Conservation (phyloP, 2,329 filamentous ascomycete species). For the Sporothrix sp. region DNA sequence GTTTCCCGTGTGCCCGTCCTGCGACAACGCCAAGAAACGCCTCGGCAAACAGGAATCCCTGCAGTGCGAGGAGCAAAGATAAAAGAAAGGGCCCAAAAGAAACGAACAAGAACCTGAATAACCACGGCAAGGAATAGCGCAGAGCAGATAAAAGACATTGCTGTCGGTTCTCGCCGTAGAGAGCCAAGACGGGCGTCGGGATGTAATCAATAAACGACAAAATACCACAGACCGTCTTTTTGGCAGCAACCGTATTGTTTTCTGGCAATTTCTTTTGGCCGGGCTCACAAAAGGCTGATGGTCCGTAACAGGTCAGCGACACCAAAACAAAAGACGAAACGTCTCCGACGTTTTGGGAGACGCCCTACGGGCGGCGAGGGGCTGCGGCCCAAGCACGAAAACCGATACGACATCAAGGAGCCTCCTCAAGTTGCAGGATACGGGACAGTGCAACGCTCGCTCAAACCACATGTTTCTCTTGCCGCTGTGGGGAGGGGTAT, state of each 20-base stretch:
- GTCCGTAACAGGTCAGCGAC: neutral
- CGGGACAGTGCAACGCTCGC: slow-evolving; percentile 8
- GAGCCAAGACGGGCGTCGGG: too few relatives aligned
- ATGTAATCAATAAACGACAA: too few relatives aligned
- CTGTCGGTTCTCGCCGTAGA: too few relatives aligned
- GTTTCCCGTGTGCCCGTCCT: slow-evolving; percentile 1
- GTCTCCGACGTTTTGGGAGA: slow-evolving; percentile 10
- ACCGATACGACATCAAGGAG: too few relatives aligned
- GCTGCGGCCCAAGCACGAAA: too few relatives aligned
- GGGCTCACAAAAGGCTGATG: slow-evolving; percentile 4
- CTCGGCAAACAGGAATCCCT: neutral
- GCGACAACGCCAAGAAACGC: slow-evolving; percentile 3
- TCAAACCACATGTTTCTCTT: slow-evolving; percentile 10
- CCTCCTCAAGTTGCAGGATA: slow-evolving; percentile 4
- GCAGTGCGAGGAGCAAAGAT: neutral
- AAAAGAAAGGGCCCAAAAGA: neutral
- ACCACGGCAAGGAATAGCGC: too few relatives aligned
- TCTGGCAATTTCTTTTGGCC: too few relatives aligned
- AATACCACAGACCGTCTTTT: too few relatives aligned
- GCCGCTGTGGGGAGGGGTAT: slow-evolving; percentile 1
- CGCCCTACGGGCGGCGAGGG: neutral
- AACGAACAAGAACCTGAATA: too few relatives aligned
- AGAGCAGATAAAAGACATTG: too few relatives aligned
- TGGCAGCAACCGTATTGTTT: too few relatives aligned
- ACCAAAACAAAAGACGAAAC: slow-evolving; percentile 15